Base-by-base conservation (phyloP, 768 basidiomycete genomes). In the Gloeostereum incarnatum region DNA sequence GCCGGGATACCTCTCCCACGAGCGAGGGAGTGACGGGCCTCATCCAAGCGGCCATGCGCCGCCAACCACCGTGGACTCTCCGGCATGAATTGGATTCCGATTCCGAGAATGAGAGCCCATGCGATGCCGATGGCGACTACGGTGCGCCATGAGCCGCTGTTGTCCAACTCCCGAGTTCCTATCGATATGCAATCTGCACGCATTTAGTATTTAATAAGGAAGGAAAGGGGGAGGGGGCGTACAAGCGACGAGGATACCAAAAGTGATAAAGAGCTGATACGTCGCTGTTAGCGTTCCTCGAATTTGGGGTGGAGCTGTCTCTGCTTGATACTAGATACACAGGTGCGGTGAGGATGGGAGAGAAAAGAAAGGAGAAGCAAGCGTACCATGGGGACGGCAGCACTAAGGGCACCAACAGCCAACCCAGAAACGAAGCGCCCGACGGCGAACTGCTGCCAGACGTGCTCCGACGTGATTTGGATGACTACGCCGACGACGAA, bases 81-180 rank as follows among this genome's bases (percentile, higher is more conserved):
- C 14, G 81, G 81, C 74, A 81, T 78, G 48, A 78, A 76, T 4
- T 77, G 46, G 47, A 85, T 83, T 20, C 80, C 79, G 29, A 73
- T 42, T n/a, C 63, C 63, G 16, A 85, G 69, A 30, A 83, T 64
- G 40, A 65, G 48, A 3, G 79, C 73, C 74, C 78, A 85, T 27
- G 78, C 50, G 43, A 82, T 59, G 26, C 77, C 71, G 38, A 81
- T 63, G 17, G 70, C 78, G 23, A 81, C 66, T 26, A 80, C 66
- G 10, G 66, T 70, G 29, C 75, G 71, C 81, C 81, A 84, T 6
- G 72, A 74, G 5, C 62, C 64, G 9, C 69, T 62, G 25, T 61
- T 66, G 11, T 55, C 4, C 20, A 75, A 50, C 19, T 59, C 14
- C 39, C 78, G 70, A 0, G 83, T 71, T n/a, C 75, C 83, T 45